A percentile compares a stretch with the other conserved stretches of the same genome.
phyloP scores from a whole-genome alignment of 306 rosid species.

The Prunus davidiana region DNA sequence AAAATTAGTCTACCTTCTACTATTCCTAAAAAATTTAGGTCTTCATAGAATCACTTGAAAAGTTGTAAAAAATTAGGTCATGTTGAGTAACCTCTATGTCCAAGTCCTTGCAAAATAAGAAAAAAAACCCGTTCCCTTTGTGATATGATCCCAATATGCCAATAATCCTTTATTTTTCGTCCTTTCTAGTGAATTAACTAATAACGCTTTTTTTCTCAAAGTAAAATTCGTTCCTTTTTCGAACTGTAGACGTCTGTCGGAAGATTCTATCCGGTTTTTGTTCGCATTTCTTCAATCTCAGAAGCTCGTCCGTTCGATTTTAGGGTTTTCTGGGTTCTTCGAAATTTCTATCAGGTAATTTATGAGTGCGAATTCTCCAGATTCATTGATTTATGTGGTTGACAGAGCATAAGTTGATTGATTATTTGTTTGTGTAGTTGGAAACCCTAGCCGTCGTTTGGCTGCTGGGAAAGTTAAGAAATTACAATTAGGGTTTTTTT shows the following conservation, averaged over 20 bases:
- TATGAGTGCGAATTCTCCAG: not conserved
- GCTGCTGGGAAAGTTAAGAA: not conserved
- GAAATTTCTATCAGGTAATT: conserved; percentile 25
- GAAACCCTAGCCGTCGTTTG: conserved; percentile 21
- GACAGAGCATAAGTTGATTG: not conserved
- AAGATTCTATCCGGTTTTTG: conserved; percentile 37
- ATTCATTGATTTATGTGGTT: not conserved
- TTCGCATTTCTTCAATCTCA: conserved; percentile 15
- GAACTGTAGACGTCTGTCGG: conserved; percentile 51
- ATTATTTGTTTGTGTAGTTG: not conserved
- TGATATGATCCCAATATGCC: not conserved
- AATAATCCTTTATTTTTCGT: not conserved
- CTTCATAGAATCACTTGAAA: not conserved
- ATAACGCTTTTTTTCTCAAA: conserved; percentile 10
- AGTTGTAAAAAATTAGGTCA: conserved; percentile 2
- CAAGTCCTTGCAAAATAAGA: not conserved
- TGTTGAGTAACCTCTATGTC: conserved; percentile 5
- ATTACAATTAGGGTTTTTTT: not conserved
- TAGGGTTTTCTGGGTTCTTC: conserved; percentile 17
- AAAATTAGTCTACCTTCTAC: not conserved
- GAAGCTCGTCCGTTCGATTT: conserved; percentile 13
- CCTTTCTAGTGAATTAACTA: conserved; percentile 4
- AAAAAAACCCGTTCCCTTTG: not conserved
- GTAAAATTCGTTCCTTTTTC: conserved; percentile 35
- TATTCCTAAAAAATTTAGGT: not conserved